Percentiles rank a stretch among this genome's conserved stretches.
phyloP scores from a whole-genome alignment of 2,329 filamentous ascomycete species.

The Fusarium napiforme region DNA sequence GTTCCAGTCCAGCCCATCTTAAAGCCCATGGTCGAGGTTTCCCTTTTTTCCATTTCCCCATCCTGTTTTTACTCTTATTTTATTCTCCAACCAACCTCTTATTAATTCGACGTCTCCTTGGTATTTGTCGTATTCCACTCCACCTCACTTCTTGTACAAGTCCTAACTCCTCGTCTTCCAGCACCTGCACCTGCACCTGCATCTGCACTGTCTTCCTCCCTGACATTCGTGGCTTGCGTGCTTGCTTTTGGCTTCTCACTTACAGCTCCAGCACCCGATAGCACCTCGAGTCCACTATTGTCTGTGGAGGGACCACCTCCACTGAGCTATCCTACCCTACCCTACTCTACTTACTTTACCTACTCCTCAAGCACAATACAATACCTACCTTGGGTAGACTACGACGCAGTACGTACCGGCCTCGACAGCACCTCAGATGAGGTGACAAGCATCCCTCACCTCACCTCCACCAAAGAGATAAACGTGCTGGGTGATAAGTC shows the following conservation, averaged over 20 bases:
- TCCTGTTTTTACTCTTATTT: neutral
- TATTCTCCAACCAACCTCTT: neutral
- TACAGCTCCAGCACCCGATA: conserved; percentile 11
- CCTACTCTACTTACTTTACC: neutral
- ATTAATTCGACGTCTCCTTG: neutral
- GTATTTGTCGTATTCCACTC: neutral
- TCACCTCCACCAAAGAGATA: conserved; percentile 29
- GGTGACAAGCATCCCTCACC: conserved; percentile 21
- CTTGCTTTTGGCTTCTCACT: neutral
- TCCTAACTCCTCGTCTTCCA: neutral
- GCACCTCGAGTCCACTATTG: conserved; percentile 18
- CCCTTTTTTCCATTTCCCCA: conserved; percentile 6
- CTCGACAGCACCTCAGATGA: neutral
- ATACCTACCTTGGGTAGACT: neutral
- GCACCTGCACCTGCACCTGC: neutral
- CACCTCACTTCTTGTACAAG: neutral
- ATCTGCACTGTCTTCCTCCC: neutral
- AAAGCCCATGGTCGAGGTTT: conserved; percentile 10
- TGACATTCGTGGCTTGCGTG: conserved; percentile 21
- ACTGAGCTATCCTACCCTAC: neutral
- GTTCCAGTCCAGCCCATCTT: conserved; percentile 12
- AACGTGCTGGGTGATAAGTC: conserved; percentile 29
- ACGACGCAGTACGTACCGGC: conserved; percentile 18
- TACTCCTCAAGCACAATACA: neutral
- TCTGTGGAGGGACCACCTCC: conserved; percentile 12